Evolutionary conservation across 1,284 basidiomycete species (phyloP), one percentile per base, ranked within the genome.

Genomic region (Cerioporus squamosus): DNA sequence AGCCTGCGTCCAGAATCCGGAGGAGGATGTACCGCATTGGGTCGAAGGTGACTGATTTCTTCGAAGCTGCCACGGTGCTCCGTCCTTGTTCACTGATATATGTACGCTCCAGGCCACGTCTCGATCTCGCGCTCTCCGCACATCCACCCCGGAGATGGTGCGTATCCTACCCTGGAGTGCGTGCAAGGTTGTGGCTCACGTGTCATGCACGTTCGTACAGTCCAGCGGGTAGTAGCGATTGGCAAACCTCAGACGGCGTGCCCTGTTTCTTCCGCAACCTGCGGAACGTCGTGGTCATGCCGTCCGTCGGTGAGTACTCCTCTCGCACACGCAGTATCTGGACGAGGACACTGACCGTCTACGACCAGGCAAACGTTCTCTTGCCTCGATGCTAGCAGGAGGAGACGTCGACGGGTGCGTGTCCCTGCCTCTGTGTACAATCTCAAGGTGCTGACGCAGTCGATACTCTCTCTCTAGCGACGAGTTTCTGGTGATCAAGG

Each of bases 401-500:
- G 90, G 90, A 0, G 89, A 92, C 72, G 75, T 92, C 40, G 90
- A 92, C 61, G 89, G 88, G 87, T 90, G 70, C 57, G 76, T 14
- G 7, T 18, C 1, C 2, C 2, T 9, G 33, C 36, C 10, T 49
- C 48, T 10, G 54, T 40, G 12, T 5, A 4, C n/a, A 15, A 3
- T 1, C 23, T 29, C 6, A 1, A 1, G 2, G 12, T 24, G 8
- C 23, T n/a, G 8, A 48, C 17, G 26, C 1, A 29, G 15, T n/a
- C n/a, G n/a, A n/a, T n/a, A n/a, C n/a, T n/a, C n/a, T n/a, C 29
- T 6, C 17, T 22, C 14, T 48, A 77, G 74, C 10, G 75, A 78
- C 57, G 60, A 72, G 7, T 78, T 72, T 53, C 69, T 73, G 31
- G 63, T 77, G 10, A 72, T 72, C 44, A 66, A 67, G 22, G 69